Evolutionary conservation across 2,329 filamentous ascomycete species (phyloP), one percentile per base, ranked within the genome.

Genomic region (Fusarium udum): DNA sequence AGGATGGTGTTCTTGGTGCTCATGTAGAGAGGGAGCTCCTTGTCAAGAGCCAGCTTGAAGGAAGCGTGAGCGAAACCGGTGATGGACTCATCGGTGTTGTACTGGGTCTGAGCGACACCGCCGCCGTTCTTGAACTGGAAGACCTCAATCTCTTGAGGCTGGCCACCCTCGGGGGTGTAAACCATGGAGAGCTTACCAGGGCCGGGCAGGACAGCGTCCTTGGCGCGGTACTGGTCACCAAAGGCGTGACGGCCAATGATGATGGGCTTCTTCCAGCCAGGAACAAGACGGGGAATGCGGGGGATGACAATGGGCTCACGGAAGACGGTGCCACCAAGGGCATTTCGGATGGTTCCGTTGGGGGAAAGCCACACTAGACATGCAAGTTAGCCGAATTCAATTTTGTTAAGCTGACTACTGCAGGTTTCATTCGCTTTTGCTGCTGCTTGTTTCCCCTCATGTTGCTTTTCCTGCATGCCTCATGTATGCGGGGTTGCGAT

Each of bases 1-100:
- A 99, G 87, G 79, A 99, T 99, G 78, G 96, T 99, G 89, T 98
- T 98, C 92, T 99, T 99, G 85, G 96, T 99, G 89, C 94, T 97
- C 95, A 98, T 97, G 88, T 98, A 99, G 80, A 99, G 88, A n/a
- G 96, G 96, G 76, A 97, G 87, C 73, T 87, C 87, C 90, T 97
- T 96, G 84, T 90, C 88, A 51, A 98, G 86, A 39, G 96, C 95
- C 77, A 98, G 90, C 91, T 98, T 97, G 91, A 99, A 98, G 77
- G 92, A 95, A 72, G 96, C 93, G 82, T 98, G 96, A 64, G 96
- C 96, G 80, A 99, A 99, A 71, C 96, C 96, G 62, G 88, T 86
- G 84, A 99, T 99, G 81, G 93, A 96, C 83, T 98, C 96, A 80
- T 96, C 92, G 32, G 96, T 98, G 90, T 99, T 99, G 89, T 98